phyloP scores from a whole-genome alignment of 352 stramenopile species.

The Pythium utonaiense region DNA sequence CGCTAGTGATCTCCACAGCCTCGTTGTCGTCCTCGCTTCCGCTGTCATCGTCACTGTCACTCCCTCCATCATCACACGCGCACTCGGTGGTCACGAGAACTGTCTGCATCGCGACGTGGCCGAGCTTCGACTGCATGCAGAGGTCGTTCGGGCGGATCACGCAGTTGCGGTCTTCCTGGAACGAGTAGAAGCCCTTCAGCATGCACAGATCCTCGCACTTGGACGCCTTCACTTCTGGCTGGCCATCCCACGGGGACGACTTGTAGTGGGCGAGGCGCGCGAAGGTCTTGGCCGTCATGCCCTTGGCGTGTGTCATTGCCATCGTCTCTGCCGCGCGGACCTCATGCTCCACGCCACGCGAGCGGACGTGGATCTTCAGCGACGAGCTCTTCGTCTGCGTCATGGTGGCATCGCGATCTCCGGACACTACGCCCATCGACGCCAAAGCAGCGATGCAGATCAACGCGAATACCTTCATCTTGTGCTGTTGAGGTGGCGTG shows the following conservation, averaged over 20 bases:
- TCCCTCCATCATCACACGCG: conserved; percentile 24
- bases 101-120: conserved; percentile 36
- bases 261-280: conserved; percentile 39
- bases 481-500: too few species aligned
- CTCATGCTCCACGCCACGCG: background rate
- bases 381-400: background rate
- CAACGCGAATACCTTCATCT: background rate
- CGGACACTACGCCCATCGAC: background rate
- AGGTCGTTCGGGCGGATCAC: conserved; percentile 44
- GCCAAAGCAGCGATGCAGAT: background rate
- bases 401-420: background rate
- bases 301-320: background rate
- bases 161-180: conserved; percentile 61
- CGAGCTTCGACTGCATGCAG: conserved; percentile 58
- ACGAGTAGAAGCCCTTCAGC: conserved; percentile 53
- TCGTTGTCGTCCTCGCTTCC: conserved; percentile 7
- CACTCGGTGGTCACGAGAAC: conserved; percentile 62
- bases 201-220: conserved; percentile 66
- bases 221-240: conserved; percentile 34
- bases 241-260: conserved; percentile 60
- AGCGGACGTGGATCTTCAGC: background rate
- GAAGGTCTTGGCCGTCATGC: conserved; percentile 17
- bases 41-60: background rate
- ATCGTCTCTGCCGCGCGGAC: background rate
- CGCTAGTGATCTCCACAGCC: background rate